Evolutionary conservation across 2,329 filamentous ascomycete species (phyloP), one percentile per base, ranked within the genome.

Genomic region (Alternaria sp.): DNA sequence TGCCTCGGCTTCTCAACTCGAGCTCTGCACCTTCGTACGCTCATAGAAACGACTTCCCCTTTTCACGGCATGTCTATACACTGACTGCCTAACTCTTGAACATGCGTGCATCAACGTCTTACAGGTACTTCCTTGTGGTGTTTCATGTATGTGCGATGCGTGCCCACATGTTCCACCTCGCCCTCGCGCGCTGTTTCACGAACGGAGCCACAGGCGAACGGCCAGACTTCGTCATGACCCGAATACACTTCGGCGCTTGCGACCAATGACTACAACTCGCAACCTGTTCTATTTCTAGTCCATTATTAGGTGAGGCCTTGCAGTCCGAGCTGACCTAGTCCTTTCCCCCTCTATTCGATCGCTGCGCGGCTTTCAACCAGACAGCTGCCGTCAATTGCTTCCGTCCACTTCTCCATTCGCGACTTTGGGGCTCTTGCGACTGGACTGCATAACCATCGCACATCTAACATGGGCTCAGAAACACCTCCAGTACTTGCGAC

Each of bases 401-500:
- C 51, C 62, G 58, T 57, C 63, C 59, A 51, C 52, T 33, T 52
- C 52, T 33, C 49, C 41, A 41, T 62, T 50, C 31, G 41, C 44
- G 41, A 44, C 33, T 28, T 40, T n/a, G 40, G 26, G 45, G 8
- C 7, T 34, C 23, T 51, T 34, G 41, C 52, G 29, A 41, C 45
- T 44, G 34, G 44, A 31, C 52, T 49, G 41, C 48, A 45, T 17
- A 41, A 33, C 26, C 34, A 36, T 23, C 21, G 44, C 51, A 49
- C 21, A 31, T 48, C 26, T 44, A 44, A 31, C 41, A 74, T 72
- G 69, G 61, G 56, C 40, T 53, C 63, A 44, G 63, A 77, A 50
- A 70, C 75, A 56, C 49, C 57, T 14, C 72, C 77, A 10, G 75
- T 82, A 41, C 70, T 80, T 40, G 72, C 78, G 54, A 72, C 79